Conservation (phyloP, 1,284 basidiomycete species). For the Spongispora temasekensis region DNA sequence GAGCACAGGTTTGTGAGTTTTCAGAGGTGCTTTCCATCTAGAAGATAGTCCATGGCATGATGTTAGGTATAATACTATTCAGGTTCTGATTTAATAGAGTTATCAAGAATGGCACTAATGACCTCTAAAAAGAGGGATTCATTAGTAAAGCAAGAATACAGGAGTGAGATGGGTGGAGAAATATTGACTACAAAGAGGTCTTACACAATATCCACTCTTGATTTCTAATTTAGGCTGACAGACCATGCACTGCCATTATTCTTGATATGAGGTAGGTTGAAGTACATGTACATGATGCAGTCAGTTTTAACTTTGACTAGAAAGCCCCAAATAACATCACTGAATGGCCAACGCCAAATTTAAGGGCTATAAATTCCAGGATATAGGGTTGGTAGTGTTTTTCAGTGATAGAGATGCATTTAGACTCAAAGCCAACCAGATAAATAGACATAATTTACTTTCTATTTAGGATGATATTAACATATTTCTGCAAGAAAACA, state of each 20-base stretch:
- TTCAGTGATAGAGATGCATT: background rate
- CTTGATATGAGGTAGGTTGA: too few relatives aligned
- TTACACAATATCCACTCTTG: background rate
- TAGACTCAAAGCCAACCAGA: constrained; percentile 6
- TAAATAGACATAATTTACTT: background rate
- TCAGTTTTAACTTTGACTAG: background rate
- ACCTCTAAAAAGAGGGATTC: background rate
- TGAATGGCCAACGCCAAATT: constrained; percentile 14
- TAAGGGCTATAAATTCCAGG: constrained; percentile 7
- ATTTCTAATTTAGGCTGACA: background rate
- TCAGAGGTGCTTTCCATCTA: too few relatives aligned
- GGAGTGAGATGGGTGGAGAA: background rate
- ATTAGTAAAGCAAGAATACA: background rate
- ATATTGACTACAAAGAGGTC: background rate
- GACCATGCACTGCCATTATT: background rate
- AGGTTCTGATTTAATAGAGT: background rate
- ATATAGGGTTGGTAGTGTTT: constrained; percentile 14
- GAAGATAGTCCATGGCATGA: too few relatives aligned
- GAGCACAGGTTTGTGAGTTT: too few relatives aligned
- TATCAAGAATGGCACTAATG: background rate
- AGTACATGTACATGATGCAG: background rate
- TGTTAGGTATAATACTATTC: too few relatives aligned
- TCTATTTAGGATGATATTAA: background rate
- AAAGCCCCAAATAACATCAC: constrained; percentile 8
- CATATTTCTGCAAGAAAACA: background rate